A percentile compares a stretch with the other conserved stretches of the same genome.
phyloP scores from a whole-genome alignment of 192 early-diverging fungal genomes.

The Gonapodya prolifera region DNA sequence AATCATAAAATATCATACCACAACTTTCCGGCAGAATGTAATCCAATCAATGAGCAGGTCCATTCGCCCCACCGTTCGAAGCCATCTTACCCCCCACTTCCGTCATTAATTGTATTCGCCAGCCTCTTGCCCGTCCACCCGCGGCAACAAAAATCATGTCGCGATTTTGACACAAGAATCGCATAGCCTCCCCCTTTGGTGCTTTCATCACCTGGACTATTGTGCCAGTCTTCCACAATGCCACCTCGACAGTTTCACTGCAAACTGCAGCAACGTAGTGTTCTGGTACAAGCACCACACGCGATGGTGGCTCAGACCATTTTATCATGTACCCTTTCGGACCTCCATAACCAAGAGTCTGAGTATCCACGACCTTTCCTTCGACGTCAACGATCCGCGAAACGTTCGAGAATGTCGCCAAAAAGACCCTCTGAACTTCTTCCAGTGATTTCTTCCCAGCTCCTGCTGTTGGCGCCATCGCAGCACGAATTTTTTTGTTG shows the following conservation, averaged over 20 bases:
- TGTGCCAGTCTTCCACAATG: constrained; percentile 10
- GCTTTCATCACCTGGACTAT: constrained; percentile 9
- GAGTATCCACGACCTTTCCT: constrained; percentile 7
- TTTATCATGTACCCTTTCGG: constrained; percentile 5
- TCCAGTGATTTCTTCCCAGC: neutral
- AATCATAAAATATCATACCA: neutral
- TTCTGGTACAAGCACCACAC: constrained; percentile 3
- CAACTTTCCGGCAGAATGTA: too few species aligned
- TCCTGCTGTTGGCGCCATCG: constrained; percentile 11
- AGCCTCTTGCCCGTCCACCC: neutral
- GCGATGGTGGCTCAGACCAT: constrained; percentile 2
- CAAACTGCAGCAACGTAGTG: constrained; percentile 9
- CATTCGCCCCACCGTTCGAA: neutral
- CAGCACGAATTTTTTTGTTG: constrained; percentile 42
- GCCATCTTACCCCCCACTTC: neutral
- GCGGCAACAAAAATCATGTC: neutral
- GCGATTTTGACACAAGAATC: neutral
- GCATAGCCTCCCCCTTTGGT: neutral
- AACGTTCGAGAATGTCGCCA: constrained; percentile 9
- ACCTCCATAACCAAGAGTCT: neutral
- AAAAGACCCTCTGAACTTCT: neutral
- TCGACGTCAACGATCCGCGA: constrained; percentile 9
- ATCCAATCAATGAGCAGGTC: too few species aligned
- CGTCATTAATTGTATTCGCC: neutral
- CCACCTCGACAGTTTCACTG: constrained; percentile 12